Base-by-base conservation (phyloP, 306 rosid genomes). In the Medicago lupulina region DNA sequence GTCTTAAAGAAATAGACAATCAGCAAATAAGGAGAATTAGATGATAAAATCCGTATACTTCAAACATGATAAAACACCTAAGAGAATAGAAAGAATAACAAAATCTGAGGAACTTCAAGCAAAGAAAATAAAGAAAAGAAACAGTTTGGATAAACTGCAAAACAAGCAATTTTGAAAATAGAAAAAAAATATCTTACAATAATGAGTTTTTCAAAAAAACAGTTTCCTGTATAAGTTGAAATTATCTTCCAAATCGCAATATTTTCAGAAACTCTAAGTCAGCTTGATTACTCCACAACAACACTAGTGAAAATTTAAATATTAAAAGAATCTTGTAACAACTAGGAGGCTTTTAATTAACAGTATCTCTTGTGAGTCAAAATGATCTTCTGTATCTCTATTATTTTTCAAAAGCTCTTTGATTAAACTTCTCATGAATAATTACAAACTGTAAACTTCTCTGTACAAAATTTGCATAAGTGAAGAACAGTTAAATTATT, bases 1-100 rank as follows among this genome's bases (percentile, higher is more conserved):
- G 96, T 92, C 97, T 93, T 65, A 80, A 38, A 73, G 78, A 44
- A 40, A 71, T 11, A 8, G 54, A 25, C 0, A 74, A 73, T 69
- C 36, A 25, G 69, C 77, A 59, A 79, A 73, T 11, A 39, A 46
- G 64, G 21, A 71, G 36, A 28, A 41, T 25, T 14, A 53, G 50
- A n/a, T 25, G n/a, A 50, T 15, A 59, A 47, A 78, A 54, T 62
- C 3, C 15, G 0, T 4, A 41, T 55, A 9, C 13, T 41, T 25
- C 11, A 70, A 60, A 9, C 14, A 55, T 18, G 16, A 62, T 62
- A 83, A 34, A 40, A 43, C 13, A 43, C 53, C 36, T 12, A 11
- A 55, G 16, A 7, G 47, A 15, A n/a, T 61, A 28, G 25, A 54
- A 25, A 7, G 53, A 11, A 38, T 12, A 50, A 38, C 18, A 64